Conservation (phyloP, 2,329 filamentous ascomycete genomes). For the Fusarium euwallaceae region DNA sequence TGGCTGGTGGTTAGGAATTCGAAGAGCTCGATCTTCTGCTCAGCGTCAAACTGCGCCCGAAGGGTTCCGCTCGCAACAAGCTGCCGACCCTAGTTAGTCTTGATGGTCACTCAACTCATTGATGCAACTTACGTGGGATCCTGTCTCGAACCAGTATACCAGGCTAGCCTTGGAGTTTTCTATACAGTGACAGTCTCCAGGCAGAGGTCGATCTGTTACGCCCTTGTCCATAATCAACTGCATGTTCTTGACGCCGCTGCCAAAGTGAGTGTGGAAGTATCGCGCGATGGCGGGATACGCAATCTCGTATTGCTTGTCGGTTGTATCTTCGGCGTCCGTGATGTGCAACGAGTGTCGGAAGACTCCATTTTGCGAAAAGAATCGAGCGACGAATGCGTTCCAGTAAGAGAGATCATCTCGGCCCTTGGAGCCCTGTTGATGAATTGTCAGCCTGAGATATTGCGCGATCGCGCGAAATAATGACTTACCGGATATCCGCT, state of each 20-base stretch:
- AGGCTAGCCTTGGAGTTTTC: constrained; percentile 83
- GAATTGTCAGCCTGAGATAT: constrained; percentile 3
- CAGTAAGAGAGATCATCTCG: constrained; percentile 81
- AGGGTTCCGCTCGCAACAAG: constrained; percentile 83
- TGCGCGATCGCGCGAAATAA: neutral
- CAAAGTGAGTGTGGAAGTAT: constrained; percentile 92
- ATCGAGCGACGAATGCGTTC: constrained; percentile 82
- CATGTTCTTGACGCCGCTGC: constrained; percentile 86
- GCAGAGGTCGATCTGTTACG: constrained; percentile 66
- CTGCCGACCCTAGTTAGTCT: constrained; percentile 59
- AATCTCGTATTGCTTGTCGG: constrained; percentile 88
- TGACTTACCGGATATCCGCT: constrained; percentile 67
- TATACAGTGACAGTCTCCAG: constrained; percentile 77
- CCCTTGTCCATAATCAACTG: constrained; percentile 85
- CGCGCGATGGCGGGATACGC: constrained; percentile 83
- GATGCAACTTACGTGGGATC: constrained; percentile 75
- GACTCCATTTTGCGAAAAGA: constrained; percentile 83
- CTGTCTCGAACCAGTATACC: constrained; percentile 89
- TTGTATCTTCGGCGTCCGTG: constrained; percentile 67
- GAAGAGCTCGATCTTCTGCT: constrained; percentile 85
- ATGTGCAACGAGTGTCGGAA: constrained; percentile 79
- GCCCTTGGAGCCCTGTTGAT: constrained; percentile 65
- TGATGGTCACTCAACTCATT: neutral
- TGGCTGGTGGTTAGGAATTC: constrained; percentile 83
- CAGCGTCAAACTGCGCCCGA: constrained; percentile 81